phyloP scores from a whole-genome alignment of 2,329 filamentous ascomycete genomes.

The Phyllosticta citriasiana region DNA sequence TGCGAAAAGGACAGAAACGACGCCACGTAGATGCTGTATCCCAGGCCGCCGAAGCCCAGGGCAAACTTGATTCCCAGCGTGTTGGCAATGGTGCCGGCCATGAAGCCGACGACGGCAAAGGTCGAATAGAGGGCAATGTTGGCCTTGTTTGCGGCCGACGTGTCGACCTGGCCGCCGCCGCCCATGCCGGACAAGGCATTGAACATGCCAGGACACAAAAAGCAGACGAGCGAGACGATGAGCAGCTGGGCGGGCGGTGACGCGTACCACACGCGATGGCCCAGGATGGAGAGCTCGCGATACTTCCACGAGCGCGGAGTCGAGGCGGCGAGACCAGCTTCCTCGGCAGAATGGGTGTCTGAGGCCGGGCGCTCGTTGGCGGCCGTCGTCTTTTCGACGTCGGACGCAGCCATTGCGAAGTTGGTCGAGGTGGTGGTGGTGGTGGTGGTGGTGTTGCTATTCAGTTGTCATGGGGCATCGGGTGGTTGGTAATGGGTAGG shows the following conservation, averaged over 20 bases:
- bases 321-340: constrained; percentile 19
- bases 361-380: constrained; percentile 19
- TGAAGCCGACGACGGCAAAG: constrained; percentile 56
- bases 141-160: constrained; percentile 53
- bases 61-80: constrained; percentile 59
- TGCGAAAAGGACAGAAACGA: constrained; percentile 63
- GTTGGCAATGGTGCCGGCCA: constrained; percentile 65
- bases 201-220: constrained; percentile 46
- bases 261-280: constrained; percentile 37
- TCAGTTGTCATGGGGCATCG: background rate
- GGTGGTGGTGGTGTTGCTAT: background rate
- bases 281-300: constrained; percentile 30
- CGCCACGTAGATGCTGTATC: constrained; percentile 66
- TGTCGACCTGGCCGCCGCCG: constrained; percentile 38
- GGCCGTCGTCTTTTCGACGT: constrained; percentile 11
- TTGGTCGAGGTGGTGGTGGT: background rate
- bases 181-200: constrained; percentile 43
- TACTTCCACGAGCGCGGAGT: constrained; percentile 40
- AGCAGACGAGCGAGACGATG: constrained; percentile 43
- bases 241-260: constrained; percentile 39
- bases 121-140: constrained; percentile 64
- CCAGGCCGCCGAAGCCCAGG: constrained; percentile 61
- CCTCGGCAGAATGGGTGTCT: constrained; percentile 15
- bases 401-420: constrained; percentile 16
- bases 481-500: constrained; percentile 2